Evolutionary conservation across 441 rosid species (phyloP).

Genomic region (Erodium texanum): DNA sequence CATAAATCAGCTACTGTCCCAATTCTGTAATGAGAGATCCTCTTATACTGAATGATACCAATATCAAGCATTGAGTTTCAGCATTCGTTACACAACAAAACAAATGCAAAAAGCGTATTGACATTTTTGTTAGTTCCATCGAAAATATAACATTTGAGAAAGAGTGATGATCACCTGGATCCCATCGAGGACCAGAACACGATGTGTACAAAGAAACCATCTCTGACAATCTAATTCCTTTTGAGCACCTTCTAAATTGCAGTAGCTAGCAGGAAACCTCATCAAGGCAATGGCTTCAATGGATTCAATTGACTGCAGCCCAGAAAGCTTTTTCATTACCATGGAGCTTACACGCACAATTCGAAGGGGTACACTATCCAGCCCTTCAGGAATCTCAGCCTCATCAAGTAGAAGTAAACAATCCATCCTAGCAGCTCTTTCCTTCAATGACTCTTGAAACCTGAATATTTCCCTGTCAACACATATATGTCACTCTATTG

Average conservation of each 20-base stretch:
- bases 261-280: conserved; percentile 58
- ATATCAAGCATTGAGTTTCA: background rate
- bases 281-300: conserved; percentile 71
- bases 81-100: background rate
- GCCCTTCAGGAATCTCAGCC: conserved; percentile 43
- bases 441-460: conserved; percentile 36
- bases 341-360: conserved; percentile 44
- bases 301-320: conserved; percentile 66
- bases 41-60: background rate
- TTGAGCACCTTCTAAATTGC: conserved; percentile 26
- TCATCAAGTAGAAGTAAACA: conserved; percentile 58
- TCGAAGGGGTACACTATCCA: conserved; percentile 28
- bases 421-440: conserved; percentile 34
- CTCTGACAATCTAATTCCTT: conserved; percentile 27
- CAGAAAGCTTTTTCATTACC: conserved; percentile 80
- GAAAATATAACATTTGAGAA: background rate
- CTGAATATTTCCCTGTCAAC: conserved; percentile 60
- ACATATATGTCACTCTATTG: background rate
- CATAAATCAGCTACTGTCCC: conserved; percentile 12
- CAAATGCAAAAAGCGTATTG: background rate
- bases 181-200: conserved; percentile 77
- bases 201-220: conserved; percentile 54
- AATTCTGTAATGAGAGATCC: background rate
- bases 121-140: no score
- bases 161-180: conserved; percentile 48